These are phyloP conservation scores for Trichaptum fuscoviolaceum DNA, from an alignment of 768 basidiomycete genomes.

Conservation along the genomic window DNA sequence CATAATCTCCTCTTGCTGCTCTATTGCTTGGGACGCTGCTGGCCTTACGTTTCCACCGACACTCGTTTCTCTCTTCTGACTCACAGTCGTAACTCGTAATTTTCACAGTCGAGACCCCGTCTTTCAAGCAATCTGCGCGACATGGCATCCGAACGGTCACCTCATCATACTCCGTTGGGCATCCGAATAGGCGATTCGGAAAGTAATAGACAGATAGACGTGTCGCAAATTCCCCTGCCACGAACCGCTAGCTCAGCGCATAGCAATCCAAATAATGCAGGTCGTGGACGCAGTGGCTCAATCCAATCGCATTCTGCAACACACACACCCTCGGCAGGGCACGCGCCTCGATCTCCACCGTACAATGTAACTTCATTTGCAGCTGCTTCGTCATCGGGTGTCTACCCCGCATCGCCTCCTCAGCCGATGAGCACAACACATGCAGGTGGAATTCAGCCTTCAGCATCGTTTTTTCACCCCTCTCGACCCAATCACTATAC, in stretches of 20 bases:
- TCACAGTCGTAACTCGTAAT: neutral
- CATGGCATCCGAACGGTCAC: neutral
- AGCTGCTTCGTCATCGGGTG: neutral
- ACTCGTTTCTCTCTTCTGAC: neutral
- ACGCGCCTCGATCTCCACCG: neutral
- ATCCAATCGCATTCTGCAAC: neutral
- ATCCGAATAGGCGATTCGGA: neutral
- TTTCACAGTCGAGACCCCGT: neutral
- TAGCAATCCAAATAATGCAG: neutral
- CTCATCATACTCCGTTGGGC: neutral
- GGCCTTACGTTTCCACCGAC: neutral
- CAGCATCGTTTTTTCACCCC: constrained; percentile 74
- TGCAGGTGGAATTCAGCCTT: constrained; percentile 70
- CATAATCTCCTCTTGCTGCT: neutral
- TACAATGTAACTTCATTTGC: neutral
- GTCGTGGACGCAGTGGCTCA: neutral
- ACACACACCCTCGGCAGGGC: neutral
- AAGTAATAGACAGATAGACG: neutral
- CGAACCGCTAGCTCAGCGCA: neutral
- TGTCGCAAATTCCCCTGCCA: neutral
- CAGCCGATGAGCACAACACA: constrained; percentile 37
- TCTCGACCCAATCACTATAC: constrained; percentile 47
- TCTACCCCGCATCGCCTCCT: neutral
- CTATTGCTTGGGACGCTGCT: neutral
- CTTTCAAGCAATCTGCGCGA: neutral